Percentiles rank a stretch among this genome's conserved stretches.
Evolutionary conservation across 129 eudicot genomes (phyloP).

Genomic region (Centrapalus pauciflorus): DNA sequence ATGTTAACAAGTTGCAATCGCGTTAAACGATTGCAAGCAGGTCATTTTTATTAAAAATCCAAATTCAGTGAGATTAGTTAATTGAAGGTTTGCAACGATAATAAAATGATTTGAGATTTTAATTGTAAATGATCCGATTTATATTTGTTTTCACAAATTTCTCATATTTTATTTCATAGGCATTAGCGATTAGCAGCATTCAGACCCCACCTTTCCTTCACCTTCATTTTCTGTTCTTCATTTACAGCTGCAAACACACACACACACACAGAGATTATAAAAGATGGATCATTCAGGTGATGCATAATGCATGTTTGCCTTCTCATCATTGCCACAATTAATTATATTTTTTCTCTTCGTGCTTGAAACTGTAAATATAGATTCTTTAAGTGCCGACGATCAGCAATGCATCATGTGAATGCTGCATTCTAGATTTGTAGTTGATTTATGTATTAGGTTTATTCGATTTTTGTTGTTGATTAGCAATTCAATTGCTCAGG

Average conservation of each 20-base stretch:
- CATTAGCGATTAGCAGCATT: no score
- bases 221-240: neutral
- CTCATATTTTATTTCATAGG: no score
- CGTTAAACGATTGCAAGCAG: no score
- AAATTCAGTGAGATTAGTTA: no score
- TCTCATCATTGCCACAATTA: neutral
- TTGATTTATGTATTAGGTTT: neutral
- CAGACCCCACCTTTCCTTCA: slow-evolving; percentile 6
- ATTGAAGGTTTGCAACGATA: no score
- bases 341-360: neutral
- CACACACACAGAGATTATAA: neutral
- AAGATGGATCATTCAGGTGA: slow-evolving; percentile 2
- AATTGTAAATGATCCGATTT: no score
- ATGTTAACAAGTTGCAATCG: no score
- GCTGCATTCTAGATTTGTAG: neutral
- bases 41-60: no score
- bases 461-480: neutral
- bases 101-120: no score
- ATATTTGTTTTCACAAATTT: no score
- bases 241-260: neutral
- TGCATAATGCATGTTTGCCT: neutral
- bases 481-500: neutral
- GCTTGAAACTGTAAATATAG: neutral
- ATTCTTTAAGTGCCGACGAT: neutral
- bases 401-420: neutral